Conservation (phyloP, 169 alveolate species). For the Plasmodium malariae region DNA sequence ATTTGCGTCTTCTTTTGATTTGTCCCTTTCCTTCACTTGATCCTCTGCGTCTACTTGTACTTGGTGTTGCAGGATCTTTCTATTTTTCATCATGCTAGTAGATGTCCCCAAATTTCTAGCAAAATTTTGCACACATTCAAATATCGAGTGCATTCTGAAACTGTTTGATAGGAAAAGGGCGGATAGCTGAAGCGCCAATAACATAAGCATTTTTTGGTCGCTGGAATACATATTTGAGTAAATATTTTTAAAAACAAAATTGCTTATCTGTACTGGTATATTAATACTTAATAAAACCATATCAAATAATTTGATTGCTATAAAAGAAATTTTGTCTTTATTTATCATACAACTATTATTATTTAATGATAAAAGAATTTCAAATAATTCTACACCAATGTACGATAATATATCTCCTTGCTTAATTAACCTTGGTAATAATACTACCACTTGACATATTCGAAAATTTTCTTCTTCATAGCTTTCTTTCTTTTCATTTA, state of each 20-base stretch:
- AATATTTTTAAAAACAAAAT: constrained; percentile 42
- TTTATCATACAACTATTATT: background rate
- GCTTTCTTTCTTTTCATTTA: constrained; percentile 34
- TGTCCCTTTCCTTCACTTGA: no score
- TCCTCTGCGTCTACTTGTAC: no score
- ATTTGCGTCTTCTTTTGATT: no score
- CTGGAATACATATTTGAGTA: constrained; percentile 20
- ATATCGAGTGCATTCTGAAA: constrained; percentile 13
- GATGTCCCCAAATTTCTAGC: background rate
- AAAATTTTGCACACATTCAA: background rate
- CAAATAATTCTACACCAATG: constrained; percentile 35
- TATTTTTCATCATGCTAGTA: no score
- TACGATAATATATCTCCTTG: constrained; percentile 43
- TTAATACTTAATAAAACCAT: constrained; percentile 38
- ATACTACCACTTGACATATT: constrained; percentile 24
- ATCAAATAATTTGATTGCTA: constrained; percentile 5
- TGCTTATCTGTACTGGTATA: constrained; percentile 29
- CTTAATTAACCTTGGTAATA: constrained; percentile 36
- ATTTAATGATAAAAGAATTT: constrained; percentile 30
- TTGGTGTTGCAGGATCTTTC: no score
- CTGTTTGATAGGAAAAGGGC: constrained; percentile 15
- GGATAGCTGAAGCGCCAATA: constrained; percentile 28
- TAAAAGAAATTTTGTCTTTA: constrained; percentile 14
- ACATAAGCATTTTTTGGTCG: constrained; percentile 36
- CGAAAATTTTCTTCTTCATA: constrained; percentile 63